These are phyloP conservation scores for Colletotrichum sansevieriae DNA, from an alignment of 2,329 filamentous ascomycete species.

Conservation along the genomic window DNA sequence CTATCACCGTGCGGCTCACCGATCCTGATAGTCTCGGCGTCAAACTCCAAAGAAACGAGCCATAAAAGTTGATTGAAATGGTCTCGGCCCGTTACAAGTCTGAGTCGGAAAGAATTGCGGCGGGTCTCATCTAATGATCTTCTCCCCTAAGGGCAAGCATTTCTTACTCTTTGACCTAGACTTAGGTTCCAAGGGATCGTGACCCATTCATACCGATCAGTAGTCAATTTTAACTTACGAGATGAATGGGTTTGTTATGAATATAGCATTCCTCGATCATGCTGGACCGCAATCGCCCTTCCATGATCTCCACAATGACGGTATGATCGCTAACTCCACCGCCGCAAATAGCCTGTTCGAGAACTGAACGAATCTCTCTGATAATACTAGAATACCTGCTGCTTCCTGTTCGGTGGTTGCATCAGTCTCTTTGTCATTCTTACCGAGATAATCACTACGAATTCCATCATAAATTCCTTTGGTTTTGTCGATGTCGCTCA, in stretches of 20 bases:
- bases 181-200: slow-evolving; percentile 1
- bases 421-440: too few relatives aligned
- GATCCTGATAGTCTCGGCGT: slow-evolving; percentile 2
- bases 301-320: neutral
- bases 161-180: slow-evolving; percentile 25
- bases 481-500: too few relatives aligned
- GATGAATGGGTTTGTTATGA: neutral
- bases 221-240: neutral
- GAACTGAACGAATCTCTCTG: too few relatives aligned
- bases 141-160: slow-evolving; percentile 17
- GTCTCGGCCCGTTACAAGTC: slow-evolving; percentile 21
- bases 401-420: too few relatives aligned
- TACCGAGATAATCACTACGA: too few relatives aligned
- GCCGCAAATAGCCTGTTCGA: neutral
- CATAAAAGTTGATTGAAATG: neutral
- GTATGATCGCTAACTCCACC: neutral
- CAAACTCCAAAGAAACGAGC: slow-evolving; percentile 4
- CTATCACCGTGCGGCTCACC: slow-evolving; percentile 29
- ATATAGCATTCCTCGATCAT: neutral
- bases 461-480: too few relatives aligned
- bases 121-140: slow-evolving; percentile 11
- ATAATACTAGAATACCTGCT: too few relatives aligned
- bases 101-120: neutral
- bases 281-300: neutral
- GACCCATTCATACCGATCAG: neutral